Base-by-base conservation (phyloP, 768 basidiomycete genomes). In the Suillus variegatus region DNA sequence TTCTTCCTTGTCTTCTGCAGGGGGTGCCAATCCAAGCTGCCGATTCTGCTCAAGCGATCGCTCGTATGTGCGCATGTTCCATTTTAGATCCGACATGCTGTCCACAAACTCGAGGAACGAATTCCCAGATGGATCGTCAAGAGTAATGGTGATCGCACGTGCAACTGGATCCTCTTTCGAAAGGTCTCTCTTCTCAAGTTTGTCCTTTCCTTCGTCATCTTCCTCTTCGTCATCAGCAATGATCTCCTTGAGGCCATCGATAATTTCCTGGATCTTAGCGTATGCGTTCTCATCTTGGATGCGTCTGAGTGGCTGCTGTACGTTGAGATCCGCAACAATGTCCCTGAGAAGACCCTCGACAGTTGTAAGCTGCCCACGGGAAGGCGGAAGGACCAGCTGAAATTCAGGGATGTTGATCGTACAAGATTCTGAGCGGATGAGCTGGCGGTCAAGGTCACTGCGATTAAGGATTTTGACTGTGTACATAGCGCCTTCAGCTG, bases 331-430 rank as follows among this genome's bases (percentile, higher is more conserved):
- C 0, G 88, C 78, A 40, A 92, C 80, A 54, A 95, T 88, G 69
- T 96, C 90, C 38, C 90, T 85, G 40, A 99, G 78, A 68, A 98
- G 86, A 43, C 97, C 97, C 76, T 99, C 97, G 60, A 98, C 86
- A 2, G 94, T 99, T n/a, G 97, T 98, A 13, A 99, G 86, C 73
- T 97, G 95, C 12, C 97, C 96, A n/a, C 93, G 87, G 13, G 88
- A 87, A 0, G 92, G 82, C 0, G 97, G 97, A 41, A 99, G 92
- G 1, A 94, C 97, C 67, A 99, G 84, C 69, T 95, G 88, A 70
- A 91, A 86, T 75, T 99, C 94, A 20, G 94, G 93, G 64, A 99
- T 90, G 52, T 81, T 73, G 70, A 99, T 84, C 64, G 92, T 89
- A 78, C 93, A 92, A 12, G 87, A 86, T 8, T 88, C 82, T 2